Evolutionary conservation across 305 asterid species (phyloP), one percentile per base, ranked within the genome.

Genomic region (Fraxinus angustifolia): DNA sequence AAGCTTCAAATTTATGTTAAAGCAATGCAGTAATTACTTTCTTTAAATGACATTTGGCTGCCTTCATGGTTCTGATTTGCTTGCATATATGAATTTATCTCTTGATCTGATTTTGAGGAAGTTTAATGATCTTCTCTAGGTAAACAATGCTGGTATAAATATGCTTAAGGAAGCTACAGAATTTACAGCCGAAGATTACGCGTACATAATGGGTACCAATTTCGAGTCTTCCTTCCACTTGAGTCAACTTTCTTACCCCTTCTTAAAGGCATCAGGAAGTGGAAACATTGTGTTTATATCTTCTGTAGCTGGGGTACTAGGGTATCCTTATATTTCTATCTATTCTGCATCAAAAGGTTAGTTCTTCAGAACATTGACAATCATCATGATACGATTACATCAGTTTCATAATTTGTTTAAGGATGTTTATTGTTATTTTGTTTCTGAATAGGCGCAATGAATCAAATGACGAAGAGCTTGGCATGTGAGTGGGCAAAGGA

Each of bases 221-320:
- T 31, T 88, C 33, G 90, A 88, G 88, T 83, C 91, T 28, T 87
- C 91, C 36, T 87, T 58, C 73, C 89, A 90, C 78, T 68, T 88
- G 34, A 80, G 87, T 60, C 91, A 90, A 82, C 81, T 88, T 60
- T 87, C 90, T 34, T 33, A 88, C 58, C 93, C 93, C 62, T 75
- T 88, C 45, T 58, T 90, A 28, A 88, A 85, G 73, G 86, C 85
- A 48, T 87, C 92, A 0, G 84, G 82, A 77, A 81, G 62, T 76
- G 91, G 86, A 81, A 88, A 77, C 77, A 86, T 90, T 48, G 90
- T 90, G 72, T 90, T 90, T 83, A 87, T 90, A 77, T 90, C 93
- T 60, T 90, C 92, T n/a, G 83, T 90, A 16, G 84, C 92, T 21
- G 90, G 86, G 12, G 76, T 75, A 82, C 76, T 80, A 23, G 91